Percentiles rank a stretch among this genome's conserved stretches.
These are phyloP conservation scores for Colletotrichum musicola DNA, from an alignment of 2,329 filamentous ascomycete genomes.

Conservation along the genomic window DNA sequence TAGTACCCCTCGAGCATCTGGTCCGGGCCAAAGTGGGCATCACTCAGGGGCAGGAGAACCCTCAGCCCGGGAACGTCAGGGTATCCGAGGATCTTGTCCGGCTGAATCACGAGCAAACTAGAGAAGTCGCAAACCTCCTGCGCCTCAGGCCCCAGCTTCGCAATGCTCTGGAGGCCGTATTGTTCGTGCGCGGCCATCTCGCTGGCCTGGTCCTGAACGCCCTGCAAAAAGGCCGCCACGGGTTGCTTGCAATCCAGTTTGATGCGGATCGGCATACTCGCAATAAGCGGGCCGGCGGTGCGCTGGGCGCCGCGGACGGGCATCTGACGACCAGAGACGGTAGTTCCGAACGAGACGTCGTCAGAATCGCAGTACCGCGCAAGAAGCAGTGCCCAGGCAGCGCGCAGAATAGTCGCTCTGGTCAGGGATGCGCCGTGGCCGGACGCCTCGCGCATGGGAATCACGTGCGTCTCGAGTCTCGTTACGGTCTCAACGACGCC, in stretches of 20 bases:
- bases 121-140: constrained; percentile 4
- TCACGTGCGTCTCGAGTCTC: not conserved
- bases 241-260: constrained; percentile 24
- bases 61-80: not conserved
- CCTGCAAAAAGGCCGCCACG: constrained; percentile 35
- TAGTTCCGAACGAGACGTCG: constrained; percentile 55
- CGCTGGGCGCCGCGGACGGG: constrained; percentile 37
- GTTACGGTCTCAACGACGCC: not conserved
- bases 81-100: constrained; percentile 9
- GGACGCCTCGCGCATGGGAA: not conserved
- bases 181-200: constrained; percentile 44
- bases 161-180: constrained; percentile 40
- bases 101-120: constrained; percentile 6
- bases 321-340: constrained; percentile 48
- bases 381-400: constrained; percentile 56
- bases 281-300: constrained; percentile 46
- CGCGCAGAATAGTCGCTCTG: constrained; percentile 49
- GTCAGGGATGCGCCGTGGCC: not conserved
- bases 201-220: constrained; percentile 45
- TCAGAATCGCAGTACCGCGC: constrained; percentile 50
- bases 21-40: not conserved
- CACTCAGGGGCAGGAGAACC: not conserved
- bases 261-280: constrained; percentile 12
- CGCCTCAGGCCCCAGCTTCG: constrained; percentile 35
- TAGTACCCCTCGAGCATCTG: constrained; percentile 31